These are phyloP conservation scores for Aspergillus olivimuriae DNA, from an alignment of 495 filamentous ascomycete species.

Conservation along the genomic window DNA sequence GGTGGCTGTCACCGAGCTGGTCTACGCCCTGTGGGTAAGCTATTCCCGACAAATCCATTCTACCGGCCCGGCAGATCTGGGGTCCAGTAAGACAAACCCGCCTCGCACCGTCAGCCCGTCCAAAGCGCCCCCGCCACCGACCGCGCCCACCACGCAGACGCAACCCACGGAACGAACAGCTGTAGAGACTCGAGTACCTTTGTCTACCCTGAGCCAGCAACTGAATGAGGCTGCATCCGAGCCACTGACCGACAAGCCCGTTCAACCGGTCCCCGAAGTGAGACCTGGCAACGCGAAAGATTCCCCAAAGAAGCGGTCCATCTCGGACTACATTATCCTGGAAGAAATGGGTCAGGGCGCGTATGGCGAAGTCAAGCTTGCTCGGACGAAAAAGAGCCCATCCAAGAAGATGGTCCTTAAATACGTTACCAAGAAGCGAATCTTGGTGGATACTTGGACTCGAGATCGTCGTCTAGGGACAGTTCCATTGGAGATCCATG, in stretches of 20 bases:
- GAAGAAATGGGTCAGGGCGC: constrained; percentile 99
- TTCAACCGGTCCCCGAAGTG: constrained; percentile 35
- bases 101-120: constrained; percentile 14
- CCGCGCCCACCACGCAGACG: constrained; percentile 7
- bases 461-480: constrained; percentile 92
- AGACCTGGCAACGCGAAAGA: constrained; percentile 28
- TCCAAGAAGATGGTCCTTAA: constrained; percentile 87
- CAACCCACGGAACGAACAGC: constrained; percentile 12
- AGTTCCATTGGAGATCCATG: constrained; percentile 95
- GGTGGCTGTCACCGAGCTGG: constrained; percentile 61
- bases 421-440: constrained; percentile 94
- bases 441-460: constrained; percentile 98
- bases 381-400: constrained; percentile 72
- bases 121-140: constrained; percentile 11
- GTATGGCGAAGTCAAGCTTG: constrained; percentile 95
- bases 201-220: constrained; percentile 66
- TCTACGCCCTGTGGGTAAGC: constrained; percentile 95
- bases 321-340: constrained; percentile 84
- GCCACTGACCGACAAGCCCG: constrained; percentile 43
- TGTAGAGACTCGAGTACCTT: constrained; percentile 43
- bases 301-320: constrained; percentile 61
- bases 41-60: constrained; percentile 91
- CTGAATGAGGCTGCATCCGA: constrained; percentile 63
- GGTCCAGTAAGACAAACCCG: constrained; percentile 10
- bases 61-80: constrained; percentile 52